phyloP scores from a whole-genome alignment of 345 rosid genomes.

The Gossypium mustelinum region DNA sequence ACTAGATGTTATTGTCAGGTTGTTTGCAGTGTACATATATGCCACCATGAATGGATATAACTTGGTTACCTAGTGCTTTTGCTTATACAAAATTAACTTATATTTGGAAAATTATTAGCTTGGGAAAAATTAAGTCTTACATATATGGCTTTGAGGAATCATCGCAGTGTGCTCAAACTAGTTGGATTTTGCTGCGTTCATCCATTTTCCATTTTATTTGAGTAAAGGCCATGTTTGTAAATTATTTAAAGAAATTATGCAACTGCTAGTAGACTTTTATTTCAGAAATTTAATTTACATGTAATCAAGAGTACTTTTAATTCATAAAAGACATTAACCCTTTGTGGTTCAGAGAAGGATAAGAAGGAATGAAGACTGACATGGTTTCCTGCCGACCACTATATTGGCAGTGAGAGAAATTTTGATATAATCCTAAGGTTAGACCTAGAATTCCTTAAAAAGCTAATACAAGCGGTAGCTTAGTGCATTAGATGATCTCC shows the following conservation, averaged over 20 bases:
- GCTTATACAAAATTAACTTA: background rate
- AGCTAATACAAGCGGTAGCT: background rate
- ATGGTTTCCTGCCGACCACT: background rate
- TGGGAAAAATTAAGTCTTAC: background rate
- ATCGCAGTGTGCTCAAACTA: background rate
- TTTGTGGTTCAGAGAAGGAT: background rate
- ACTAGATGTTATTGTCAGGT: background rate
- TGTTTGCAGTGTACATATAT: constrained; percentile 1
- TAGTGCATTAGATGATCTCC: constrained; percentile 6
- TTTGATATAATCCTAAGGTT: background rate
- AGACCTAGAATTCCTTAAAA: background rate
- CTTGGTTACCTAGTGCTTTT: background rate
- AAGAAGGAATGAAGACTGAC: constrained; percentile 4
- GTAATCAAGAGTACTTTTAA: background rate
- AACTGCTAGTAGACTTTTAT: background rate
- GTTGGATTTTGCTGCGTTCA: background rate
- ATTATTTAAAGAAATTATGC: background rate
- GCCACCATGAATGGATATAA: background rate
- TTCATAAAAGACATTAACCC: background rate
- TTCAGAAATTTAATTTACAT: background rate
- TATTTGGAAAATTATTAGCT: background rate
- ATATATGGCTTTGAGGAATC: background rate
- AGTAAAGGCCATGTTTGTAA: background rate
- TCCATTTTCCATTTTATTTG: constrained; percentile 4
- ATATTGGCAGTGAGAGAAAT: background rate